Base-by-base conservation (phyloP, 2,329 filamentous ascomycete species). In the Bimuria novae-zelandiae region DNA sequence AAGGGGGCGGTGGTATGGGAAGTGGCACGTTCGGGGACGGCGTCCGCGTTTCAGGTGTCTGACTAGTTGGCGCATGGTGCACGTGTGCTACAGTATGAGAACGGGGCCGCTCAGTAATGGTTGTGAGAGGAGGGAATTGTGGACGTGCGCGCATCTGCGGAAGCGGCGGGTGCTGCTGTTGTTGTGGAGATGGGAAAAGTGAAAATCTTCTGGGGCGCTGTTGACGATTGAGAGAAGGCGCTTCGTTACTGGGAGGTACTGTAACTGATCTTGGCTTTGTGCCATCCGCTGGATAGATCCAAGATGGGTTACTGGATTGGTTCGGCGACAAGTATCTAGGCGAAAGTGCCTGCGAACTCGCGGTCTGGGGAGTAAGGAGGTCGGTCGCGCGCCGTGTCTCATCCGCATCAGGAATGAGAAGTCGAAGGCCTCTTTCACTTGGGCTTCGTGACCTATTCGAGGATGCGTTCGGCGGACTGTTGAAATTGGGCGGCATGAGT, bases 311-410 rank as follows among this genome's bases (percentile, higher is more conserved):
- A n/a, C n/a, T n/a, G n/a, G n/a, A n/a, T n/a, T n/a, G 56, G 25
- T 60, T 56, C 41, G 67, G 62, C 17, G 64, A 65, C 19, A 62
- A 36, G 42, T 59, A 64, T 10, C 59, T 52, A 12, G 68, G 65
- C 1, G 66, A 68, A n/a, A 70, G 41, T 3, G 62, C 61, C 30
- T 57, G 44, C 4, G 65, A 69, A 41, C 63, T 68, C 27, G 64
- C 65, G 3, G 68, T 70, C 17, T 64, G 62, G n/a, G 67, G 61
- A n/a, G 58, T 65, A 12, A 32, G 43, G 8, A 61, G 35, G n/a
- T 59, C 55, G 1, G 42, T 48, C 2, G 52, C 42, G 27, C 37
- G 35, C 32, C 41, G 49, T 30, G 42, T 29, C 4, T 46, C 41
- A 12, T 61, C 43, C 3, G 51, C 56, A 11, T 42, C 41, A 0